Percentiles rank a stretch among this genome's conserved stretches.
Conservation (phyloP, 2,329 filamentous ascomycete species). For the Torrubiella hemipterigena region DNA sequence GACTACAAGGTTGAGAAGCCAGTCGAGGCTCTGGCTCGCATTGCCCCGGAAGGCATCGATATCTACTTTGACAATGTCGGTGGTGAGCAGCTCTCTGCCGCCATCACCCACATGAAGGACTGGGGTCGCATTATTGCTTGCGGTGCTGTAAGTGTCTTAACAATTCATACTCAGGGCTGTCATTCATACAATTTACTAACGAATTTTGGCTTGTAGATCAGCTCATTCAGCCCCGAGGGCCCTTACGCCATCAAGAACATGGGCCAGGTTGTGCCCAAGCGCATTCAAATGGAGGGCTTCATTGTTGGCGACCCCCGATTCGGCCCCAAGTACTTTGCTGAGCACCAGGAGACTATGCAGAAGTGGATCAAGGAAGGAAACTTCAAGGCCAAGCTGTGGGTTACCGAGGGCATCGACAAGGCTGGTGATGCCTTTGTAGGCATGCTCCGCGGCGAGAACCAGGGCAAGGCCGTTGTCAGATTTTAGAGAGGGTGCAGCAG, state of each 20-base stretch:
- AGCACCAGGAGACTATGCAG: conserved; percentile 66
- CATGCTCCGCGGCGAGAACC: conserved; percentile 68
- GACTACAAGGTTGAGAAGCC: conserved; percentile 82
- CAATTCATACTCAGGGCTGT: background rate
- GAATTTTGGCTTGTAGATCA: conserved; percentile 33
- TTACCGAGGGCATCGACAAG: conserved; percentile 69
- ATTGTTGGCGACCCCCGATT: conserved; percentile 56
- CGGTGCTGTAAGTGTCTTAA: conserved; percentile 45
- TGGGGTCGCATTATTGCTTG: conserved; percentile 55
- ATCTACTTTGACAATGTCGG: conserved; percentile 47
- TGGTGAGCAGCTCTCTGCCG: conserved; percentile 37
- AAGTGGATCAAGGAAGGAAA: conserved; percentile 66
- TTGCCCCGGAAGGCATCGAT: conserved; percentile 69
- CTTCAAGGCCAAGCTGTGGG: conserved; percentile 56
- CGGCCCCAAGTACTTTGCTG: conserved; percentile 51
- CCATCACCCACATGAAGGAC: conserved; percentile 36
- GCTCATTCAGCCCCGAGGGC: conserved; percentile 59
- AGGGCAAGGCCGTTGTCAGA: conserved; percentile 75
- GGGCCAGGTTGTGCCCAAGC: conserved; percentile 50
- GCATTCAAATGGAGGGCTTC: conserved; percentile 63
- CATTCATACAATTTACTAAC: background rate
- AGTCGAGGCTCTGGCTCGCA: conserved; percentile 50
- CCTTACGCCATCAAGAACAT: conserved; percentile 57
- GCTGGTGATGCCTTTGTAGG: conserved; percentile 61
- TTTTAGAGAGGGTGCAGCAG: no score